These are phyloP conservation scores for Termitomyces sp. DNA, from an alignment of 768 basidiomycete species.

Conservation along the genomic window DNA sequence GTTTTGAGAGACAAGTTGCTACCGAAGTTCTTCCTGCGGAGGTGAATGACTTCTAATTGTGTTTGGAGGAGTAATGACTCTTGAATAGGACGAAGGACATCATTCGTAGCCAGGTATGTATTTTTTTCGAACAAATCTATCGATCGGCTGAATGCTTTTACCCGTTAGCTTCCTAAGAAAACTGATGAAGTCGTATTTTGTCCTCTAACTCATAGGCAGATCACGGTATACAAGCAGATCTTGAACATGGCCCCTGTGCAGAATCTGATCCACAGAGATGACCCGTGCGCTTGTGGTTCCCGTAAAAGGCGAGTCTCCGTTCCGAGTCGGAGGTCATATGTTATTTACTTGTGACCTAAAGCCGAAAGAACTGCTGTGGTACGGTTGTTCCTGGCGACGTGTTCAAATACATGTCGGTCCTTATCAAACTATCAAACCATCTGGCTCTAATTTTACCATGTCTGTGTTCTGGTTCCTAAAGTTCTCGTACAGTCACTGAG, in stretches of 20 bases:
- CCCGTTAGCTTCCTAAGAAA: conserved; percentile 78
- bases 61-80: neutral
- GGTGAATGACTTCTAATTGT: conserved; percentile 38
- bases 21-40: conserved; percentile 80
- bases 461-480: conserved; percentile 24
- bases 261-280: conserved; percentile 69
- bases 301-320: conserved; percentile 43
- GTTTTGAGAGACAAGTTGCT: conserved; percentile 66
- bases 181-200: conserved; percentile 93
- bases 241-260: conserved; percentile 65
- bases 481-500: conserved; percentile 3
- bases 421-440: conserved; percentile 89
- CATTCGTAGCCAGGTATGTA: conserved; percentile 60
- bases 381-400: conserved; percentile 58
- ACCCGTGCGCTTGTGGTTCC: conserved; percentile 72
- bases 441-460: conserved; percentile 84
- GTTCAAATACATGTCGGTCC: conserved; percentile 76
- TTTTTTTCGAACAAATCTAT: neutral
- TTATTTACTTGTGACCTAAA: conserved; percentile 20
- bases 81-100: conserved; percentile 67
- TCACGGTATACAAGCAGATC: conserved; percentile 69
- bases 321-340: neutral
- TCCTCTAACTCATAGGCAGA: conserved; percentile 73
- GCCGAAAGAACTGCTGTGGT: conserved; percentile 43
- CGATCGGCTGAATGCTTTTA: neutral